Evolutionary conservation across 805 yeast species (phyloP), one percentile per base, ranked within the genome.

Genomic region (Lipomyces lipofer): DNA sequence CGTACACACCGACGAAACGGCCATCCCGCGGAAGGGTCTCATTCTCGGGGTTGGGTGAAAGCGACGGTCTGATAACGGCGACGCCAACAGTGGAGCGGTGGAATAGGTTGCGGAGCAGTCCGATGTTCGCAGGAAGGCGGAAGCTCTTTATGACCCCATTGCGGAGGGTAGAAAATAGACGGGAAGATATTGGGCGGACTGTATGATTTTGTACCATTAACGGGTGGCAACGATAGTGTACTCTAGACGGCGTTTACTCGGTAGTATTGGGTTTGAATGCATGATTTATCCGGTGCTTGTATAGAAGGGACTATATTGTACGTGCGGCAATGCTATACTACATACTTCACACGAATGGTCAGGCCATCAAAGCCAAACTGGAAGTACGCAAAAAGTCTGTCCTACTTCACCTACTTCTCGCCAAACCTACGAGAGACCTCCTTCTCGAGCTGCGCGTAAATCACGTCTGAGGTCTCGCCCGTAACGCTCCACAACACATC

Each of bases 381-480:
- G n/a, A n/a, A n/a, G n/a, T n/a, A n/a, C n/a, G n/a, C n/a, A n/a
- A n/a, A n/a, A n/a, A n/a, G n/a, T n/a, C n/a, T n/a, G n/a, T n/a
- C n/a, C n/a, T n/a, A n/a, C n/a, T n/a, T n/a, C n/a, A n/a, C n/a
- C n/a, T n/a, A n/a, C 8, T n/a, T 17, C 39, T 47, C 45, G 27
- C 54, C 55, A 72, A 73, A 53, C 68, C 72, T 4, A 59, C 47
- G 53, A 68, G 56, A 12, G 79, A 74, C 48, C 78, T 67, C 13
- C 62, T 19, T 56, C 60, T 74, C 65, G 35, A 90, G 70, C 66
- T 89, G 78, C 1, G 97, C 97, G 66, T 79, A 88, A 13, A 90
- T 85, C 15, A 85, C 79, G 69, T 91, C 96, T 1, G 95, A 86
- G 1, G 96, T 84, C 55, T 84, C 82, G 9, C 97, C 97, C 15